Conservation (phyloP, 106 monocot species). For the Xerophyta viscosa region DNA sequence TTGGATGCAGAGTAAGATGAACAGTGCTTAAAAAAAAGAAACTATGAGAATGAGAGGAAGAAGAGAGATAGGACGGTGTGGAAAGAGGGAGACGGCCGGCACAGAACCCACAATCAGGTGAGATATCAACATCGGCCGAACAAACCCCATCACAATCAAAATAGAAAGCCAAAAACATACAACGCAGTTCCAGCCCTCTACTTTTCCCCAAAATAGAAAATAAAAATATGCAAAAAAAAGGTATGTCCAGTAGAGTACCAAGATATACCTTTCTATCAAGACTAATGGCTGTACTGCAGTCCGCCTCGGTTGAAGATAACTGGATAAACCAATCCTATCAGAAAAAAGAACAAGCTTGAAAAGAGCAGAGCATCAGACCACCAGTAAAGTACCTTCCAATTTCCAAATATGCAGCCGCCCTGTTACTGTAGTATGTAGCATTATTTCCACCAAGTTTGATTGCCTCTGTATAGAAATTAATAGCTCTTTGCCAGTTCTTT, state of each 20-base stretch:
- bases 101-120: no score
- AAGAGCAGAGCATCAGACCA: slow-evolving; percentile 5
- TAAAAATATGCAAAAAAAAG: not conserved
- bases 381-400: slow-evolving; percentile 53
- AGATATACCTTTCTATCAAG: slow-evolving; percentile 82
- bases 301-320: slow-evolving; percentile 93
- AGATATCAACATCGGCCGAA: no score
- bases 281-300: slow-evolving; percentile 75
- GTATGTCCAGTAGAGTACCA: not conserved
- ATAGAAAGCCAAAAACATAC: no score
- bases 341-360: not conserved
- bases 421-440: slow-evolving; percentile 88
- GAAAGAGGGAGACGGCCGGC: no score
- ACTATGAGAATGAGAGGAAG: no score
- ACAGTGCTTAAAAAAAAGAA: no score
- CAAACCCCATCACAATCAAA: no score
- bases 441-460: slow-evolving; percentile 75
- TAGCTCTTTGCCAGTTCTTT: slow-evolving; percentile 89
- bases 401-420: slow-evolving; percentile 97
- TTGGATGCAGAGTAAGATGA: no score
- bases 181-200: no score
- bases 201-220: no score
- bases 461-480: slow-evolving; percentile 82
- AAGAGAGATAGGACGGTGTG: no score
- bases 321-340: slow-evolving; percentile 20